phyloP scores from a whole-genome alignment of 1,139 yeast genomes.

The Hemisphaericaspora lyxosophila region DNA sequence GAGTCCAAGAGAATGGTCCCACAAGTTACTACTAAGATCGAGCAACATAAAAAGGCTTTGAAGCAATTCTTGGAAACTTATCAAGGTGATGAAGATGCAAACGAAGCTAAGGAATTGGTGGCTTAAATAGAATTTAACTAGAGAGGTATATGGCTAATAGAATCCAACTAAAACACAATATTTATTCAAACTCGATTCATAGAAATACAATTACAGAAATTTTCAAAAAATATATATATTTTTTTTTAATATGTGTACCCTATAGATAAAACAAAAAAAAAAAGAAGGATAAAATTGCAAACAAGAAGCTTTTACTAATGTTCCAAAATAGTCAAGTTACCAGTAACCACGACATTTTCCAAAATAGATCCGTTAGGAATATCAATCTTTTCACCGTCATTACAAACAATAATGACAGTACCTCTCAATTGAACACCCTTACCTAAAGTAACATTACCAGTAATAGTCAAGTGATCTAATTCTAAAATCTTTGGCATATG shows the following conservation, averaged over 20 bases:
- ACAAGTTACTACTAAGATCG: constrained; percentile 54
- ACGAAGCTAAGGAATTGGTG: constrained; percentile 37
- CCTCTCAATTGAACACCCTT: constrained; percentile 91
- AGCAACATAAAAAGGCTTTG: constrained; percentile 49
- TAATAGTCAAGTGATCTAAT: constrained; percentile 93
- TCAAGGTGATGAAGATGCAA: constrained; percentile 51
- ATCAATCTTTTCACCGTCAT: constrained; percentile 94
- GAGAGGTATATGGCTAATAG: constrained; percentile 1
- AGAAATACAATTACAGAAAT: too few species aligned
- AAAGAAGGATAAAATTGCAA: background rate
- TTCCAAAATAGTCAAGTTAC: constrained; percentile 92
- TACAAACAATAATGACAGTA: constrained; percentile 95
- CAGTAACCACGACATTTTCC: constrained; percentile 96
- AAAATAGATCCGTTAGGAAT: constrained; percentile 94
- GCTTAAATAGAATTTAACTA: constrained; percentile 2
- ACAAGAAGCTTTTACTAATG: constrained; percentile 47
- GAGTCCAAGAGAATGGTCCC: constrained; percentile 73
- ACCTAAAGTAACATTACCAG: constrained; percentile 94
- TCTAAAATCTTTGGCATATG: constrained; percentile 96
- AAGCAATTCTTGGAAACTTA: constrained; percentile 24
- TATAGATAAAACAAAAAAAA: background rate
- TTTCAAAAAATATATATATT: too few species aligned
- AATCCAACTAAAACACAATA: background rate
- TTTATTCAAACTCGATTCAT: too few species aligned
- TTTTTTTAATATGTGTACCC: too few species aligned